phyloP scores from a whole-genome alignment of 1,284 basidiomycete genomes.

The Takashimella tepidaria region DNA sequence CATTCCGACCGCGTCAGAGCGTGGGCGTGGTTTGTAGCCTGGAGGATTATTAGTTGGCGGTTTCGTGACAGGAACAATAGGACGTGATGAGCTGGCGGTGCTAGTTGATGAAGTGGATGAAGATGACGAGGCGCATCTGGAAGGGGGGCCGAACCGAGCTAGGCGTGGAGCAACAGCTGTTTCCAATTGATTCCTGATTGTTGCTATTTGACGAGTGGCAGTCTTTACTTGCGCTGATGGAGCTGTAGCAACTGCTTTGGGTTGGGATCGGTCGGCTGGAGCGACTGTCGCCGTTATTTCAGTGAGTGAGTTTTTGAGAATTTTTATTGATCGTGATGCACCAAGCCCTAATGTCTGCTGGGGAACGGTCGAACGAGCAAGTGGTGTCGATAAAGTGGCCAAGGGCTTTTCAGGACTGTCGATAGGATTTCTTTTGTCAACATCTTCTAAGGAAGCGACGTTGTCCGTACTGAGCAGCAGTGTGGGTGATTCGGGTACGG shows the following conservation, averaged over 20 bases:
- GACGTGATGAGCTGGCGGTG: background rate
- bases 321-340: background rate
- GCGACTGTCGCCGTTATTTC: background rate
- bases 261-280: background rate
- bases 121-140: conserved; percentile 11
- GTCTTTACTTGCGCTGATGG: no score
- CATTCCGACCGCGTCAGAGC: no score
- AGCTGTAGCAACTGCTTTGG: no score
- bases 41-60: no score
- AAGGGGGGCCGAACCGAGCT: conserved; percentile 17
- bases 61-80: no score
- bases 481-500: background rate
- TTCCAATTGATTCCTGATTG: conserved; percentile 27
- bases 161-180: conserved; percentile 14
- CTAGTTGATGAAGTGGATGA: conserved; percentile 11
- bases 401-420: background rate
- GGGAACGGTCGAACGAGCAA: background rate
- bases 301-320: background rate
- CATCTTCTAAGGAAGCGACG: background rate
- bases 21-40: no score
- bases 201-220: conserved; percentile 10
- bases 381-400: background rate
- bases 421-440: background rate
- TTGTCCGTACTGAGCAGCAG: background rate
- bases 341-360: background rate